Evolutionary conservation across 2,329 filamentous ascomycete genomes (phyloP).

Genomic region (Ceratocystis variospora): DNA sequence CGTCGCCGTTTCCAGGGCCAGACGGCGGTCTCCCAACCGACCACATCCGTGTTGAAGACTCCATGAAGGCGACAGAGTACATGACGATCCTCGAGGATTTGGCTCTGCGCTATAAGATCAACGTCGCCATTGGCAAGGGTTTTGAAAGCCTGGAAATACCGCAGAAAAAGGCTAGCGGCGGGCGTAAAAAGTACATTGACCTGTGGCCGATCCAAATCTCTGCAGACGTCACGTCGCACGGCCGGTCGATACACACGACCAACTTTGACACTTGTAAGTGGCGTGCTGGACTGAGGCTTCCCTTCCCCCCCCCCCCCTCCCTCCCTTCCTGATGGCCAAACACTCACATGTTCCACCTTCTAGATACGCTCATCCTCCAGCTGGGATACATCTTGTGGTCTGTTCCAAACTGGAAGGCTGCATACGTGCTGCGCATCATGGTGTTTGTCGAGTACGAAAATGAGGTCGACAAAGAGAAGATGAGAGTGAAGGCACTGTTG

Average conservation of each 20-base stretch:
- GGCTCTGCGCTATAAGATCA: constrained; percentile 62
- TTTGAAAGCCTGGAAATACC: constrained; percentile 67
- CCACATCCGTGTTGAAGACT: constrained; percentile 50
- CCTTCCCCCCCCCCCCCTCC: no score
- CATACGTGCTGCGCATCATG: constrained; percentile 58
- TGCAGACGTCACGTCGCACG: constrained; percentile 58
- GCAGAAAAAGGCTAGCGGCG: constrained; percentile 35
- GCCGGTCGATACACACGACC: constrained; percentile 58
- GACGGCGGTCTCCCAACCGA: constrained; percentile 54
- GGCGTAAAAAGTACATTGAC: constrained; percentile 64
- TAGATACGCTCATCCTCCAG: constrained; percentile 67
- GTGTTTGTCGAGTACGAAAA: constrained; percentile 84
- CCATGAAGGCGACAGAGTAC: constrained; percentile 59
- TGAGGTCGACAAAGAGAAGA: constrained; percentile 66
- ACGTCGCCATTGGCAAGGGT: constrained; percentile 71
- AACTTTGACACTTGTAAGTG: constrained; percentile 78
- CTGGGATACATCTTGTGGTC: constrained; percentile 73
- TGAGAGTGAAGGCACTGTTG: constrained; percentile 56
- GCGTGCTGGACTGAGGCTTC: neutral
- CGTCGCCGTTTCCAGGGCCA: no score
- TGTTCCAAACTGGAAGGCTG: constrained; percentile 64
- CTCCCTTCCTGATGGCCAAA: neutral
- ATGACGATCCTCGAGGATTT: constrained; percentile 74
- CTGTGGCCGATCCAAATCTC: constrained; percentile 93
- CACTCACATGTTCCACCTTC: constrained; percentile 18